Evolutionary conservation across 768 basidiomycete genomes (phyloP).

Genomic region (Pleurotus cornucopiae): DNA sequence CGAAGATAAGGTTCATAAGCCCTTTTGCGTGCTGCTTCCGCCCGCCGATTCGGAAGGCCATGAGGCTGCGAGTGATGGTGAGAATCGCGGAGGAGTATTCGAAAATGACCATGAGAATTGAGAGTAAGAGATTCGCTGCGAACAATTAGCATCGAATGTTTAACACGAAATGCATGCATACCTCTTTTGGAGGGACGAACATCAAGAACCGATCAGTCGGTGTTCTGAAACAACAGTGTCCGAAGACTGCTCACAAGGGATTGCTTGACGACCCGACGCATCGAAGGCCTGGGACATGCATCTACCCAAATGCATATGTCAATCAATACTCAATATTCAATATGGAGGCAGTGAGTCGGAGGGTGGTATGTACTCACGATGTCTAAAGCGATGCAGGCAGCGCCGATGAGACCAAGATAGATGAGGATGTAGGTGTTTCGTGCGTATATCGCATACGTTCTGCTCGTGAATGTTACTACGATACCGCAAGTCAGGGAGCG

Average conservation of each 20-base stretch:
- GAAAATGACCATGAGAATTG: slow-evolving; percentile 24
- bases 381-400: slow-evolving; percentile 19
- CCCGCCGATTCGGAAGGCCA: slow-evolving; percentile 18
- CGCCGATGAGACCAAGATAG: slow-evolving; percentile 19
- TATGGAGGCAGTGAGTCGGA: neutral
- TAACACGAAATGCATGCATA: slow-evolving; percentile 1
- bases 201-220: neutral
- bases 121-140: slow-evolving; percentile 20
- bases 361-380: slow-evolving; percentile 14
- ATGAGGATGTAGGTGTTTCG: slow-evolving; percentile 15
- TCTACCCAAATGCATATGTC: slow-evolving; percentile 11
- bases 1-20: slow-evolving; percentile 19
- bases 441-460: slow-evolving; percentile 23
- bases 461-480: slow-evolving; percentile 8
- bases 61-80: slow-evolving; percentile 19
- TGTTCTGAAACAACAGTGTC: neutral
- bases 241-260: slow-evolving; percentile 10
- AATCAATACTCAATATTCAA: neutral
- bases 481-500: neutral
- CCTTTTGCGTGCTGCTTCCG: slow-evolving; percentile 15
- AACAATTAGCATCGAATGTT: neutral
- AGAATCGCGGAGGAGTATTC: slow-evolving; percentile 21
- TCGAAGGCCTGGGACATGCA: slow-evolving; percentile 17
- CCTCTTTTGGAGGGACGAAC: neutral
- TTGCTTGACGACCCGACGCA: slow-evolving; percentile 20